phyloP scores from a whole-genome alignment of 768 basidiomycete genomes.

The Pholiota conissans region DNA sequence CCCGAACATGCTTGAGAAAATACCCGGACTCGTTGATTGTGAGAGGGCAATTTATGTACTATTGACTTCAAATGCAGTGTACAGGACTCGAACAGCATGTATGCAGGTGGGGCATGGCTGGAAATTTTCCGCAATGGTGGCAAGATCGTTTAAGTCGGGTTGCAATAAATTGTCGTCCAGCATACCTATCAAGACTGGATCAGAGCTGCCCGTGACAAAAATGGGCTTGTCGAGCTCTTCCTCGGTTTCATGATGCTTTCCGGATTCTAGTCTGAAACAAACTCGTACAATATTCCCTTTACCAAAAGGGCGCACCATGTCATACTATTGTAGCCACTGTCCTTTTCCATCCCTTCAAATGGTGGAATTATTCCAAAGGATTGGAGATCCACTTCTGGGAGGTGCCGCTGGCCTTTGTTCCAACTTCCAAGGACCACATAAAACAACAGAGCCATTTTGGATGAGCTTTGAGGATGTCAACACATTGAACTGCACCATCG shows the following conservation, averaged over 20 bases:
- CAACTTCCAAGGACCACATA: neutral
- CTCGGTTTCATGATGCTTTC: neutral
- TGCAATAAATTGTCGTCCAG: neutral
- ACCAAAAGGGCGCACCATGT: too few relatives aligned
- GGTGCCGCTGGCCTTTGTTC: neutral
- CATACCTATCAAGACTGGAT: neutral
- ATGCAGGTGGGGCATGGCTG: too few relatives aligned
- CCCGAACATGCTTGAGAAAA: neutral
- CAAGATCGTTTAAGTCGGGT: neutral
- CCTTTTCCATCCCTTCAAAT: neutral
- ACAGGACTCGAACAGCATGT: too few relatives aligned
- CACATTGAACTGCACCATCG: neutral
- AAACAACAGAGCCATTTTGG: neutral
- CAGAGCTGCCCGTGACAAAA: neutral
- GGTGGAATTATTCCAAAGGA: neutral
- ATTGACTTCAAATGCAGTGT: too few relatives aligned
- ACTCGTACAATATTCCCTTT: too few relatives aligned
- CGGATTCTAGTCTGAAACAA: too few relatives aligned
- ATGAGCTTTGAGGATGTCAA: neutral
- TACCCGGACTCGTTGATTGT: neutral
- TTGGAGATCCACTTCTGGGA: neutral
- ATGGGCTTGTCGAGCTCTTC: neutral
- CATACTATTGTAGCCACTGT: neutral
- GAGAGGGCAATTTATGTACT: neutral
- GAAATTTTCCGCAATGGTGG: neutral